phyloP scores from a whole-genome alignment of 805 yeast species.

The Saturnispora hagleri region DNA sequence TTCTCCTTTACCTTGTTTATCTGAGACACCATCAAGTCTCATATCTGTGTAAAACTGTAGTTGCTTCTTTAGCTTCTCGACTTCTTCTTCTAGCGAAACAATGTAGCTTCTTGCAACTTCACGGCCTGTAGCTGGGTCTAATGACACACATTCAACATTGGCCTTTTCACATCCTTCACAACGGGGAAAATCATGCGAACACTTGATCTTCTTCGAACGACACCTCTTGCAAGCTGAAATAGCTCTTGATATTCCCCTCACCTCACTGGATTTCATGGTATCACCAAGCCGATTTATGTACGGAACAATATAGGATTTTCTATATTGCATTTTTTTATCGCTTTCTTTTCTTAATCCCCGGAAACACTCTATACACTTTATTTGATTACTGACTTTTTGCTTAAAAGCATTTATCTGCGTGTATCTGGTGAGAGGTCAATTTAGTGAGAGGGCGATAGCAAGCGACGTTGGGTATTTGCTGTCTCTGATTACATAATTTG shows the following conservation, averaged over 20 bases:
- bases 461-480: no score
- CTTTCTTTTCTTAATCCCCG: background rate
- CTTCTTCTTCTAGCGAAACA: constrained; percentile 57
- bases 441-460: no score
- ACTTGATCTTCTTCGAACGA: constrained; percentile 53
- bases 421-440: no score
- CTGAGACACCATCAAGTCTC: background rate
- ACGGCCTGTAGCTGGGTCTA: constrained; percentile 84
- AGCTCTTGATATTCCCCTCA: constrained; percentile 45
- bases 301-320: background rate
- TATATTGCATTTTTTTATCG: background rate
- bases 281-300: background rate
- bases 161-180: constrained; percentile 58
- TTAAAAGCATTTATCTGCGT: no score
- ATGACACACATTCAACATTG: constrained; percentile 66
- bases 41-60: constrained; percentile 22
- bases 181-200: constrained; percentile 61
- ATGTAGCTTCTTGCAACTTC: constrained; percentile 78
- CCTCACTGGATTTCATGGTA: constrained; percentile 5
- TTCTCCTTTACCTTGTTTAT: background rate
- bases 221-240: constrained; percentile 86
- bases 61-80: constrained; percentile 45
- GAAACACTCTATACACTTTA: background rate
- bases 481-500: no score
- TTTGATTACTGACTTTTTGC: background rate